Evolutionary conservation across 1,284 basidiomycete genomes (phyloP), one percentile per base, ranked within the genome.

Genomic region (Naganishia albida): DNA sequence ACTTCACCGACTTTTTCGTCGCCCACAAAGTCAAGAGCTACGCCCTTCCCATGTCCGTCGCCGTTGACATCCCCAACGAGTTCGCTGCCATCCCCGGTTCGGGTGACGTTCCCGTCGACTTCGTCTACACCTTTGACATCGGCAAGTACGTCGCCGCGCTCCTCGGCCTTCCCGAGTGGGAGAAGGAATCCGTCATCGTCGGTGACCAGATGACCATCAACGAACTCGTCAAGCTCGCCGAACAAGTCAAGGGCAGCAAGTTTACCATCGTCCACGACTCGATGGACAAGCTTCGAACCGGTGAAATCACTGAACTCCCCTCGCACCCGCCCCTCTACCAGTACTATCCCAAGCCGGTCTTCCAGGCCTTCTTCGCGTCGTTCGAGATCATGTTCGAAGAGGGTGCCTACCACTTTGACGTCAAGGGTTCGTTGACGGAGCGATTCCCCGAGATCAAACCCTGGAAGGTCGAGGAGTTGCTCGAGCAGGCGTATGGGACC

Each of bases 191-290:
- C 26, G 18, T 40, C 39, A 44, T 56, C 23, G 20, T 40, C 25
- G 34, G 54, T 3, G 25, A 42, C 54, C 30, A 56, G 6, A 20
- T 56, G 7, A 40, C 54, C 13, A 20, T 25, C 38, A 56, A 56
- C 39, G 34, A 56, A 16, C 26, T 56, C 42, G 38, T 44, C 20
- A n/a, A 20, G 7, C 18, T 56, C 6, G 30, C 40, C 10, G 54
- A 56, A n/a, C 39, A 56, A 42, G 54, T 42, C 12, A 56, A 39
- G 54, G 54, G 54, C 25, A 44, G 7, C 54, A 42, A 56, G 54
- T 56, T 56, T 23, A 44, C 38, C n/a, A 18, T 56, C 54, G 39
- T 28, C 12, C 42, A 56, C 26, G 54, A 56, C 26, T 25, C 18
- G 10, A 12, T 42, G 34, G 54, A 56, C 18, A 56, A 25, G 13